Percentiles rank a stretch among this genome's conserved stretches.
Evolutionary conservation across 164 flowering plant species (phyloP).

Genomic region (Kalanchoe fedtschenkoi): DNA sequence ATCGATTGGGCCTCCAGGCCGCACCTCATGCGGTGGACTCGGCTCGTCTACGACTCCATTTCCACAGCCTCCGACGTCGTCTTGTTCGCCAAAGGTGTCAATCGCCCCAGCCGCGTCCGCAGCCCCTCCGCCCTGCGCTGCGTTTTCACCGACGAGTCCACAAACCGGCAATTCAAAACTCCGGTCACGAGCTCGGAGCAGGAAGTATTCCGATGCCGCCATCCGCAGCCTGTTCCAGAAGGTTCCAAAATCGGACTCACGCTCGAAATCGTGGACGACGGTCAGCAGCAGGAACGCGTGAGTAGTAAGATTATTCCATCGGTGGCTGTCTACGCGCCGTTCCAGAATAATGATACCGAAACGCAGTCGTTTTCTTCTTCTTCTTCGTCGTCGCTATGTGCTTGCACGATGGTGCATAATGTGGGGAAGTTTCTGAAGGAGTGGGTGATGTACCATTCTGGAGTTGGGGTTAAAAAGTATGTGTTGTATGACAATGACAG

Average conservation of each 20-base stretch:
- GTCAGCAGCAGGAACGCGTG: conserved; percentile 9
- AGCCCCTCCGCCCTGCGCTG: conserved; percentile 40
- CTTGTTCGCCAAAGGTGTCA: conserved; percentile 62
- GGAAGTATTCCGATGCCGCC: conserved; percentile 74
- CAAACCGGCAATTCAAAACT: conserved; percentile 24
- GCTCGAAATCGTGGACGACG: conserved; percentile 22
- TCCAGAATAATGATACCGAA: neutral
- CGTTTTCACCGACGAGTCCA: conserved; percentile 30
- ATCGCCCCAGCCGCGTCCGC: conserved; percentile 44
- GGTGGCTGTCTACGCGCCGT: conserved; percentile 42
- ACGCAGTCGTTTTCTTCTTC: conserved; percentile 6
- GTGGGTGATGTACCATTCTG: conserved; percentile 73
- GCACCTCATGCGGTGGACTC: conserved; percentile 42
- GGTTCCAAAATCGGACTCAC: conserved; percentile 22
- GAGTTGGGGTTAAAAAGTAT: conserved; percentile 62
- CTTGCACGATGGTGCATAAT: conserved; percentile 77
- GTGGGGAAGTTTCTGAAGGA: conserved; percentile 68
- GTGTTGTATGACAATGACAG: conserved; percentile 77
- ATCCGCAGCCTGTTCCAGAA: conserved; percentile 23
- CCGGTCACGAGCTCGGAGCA: conserved; percentile 57
- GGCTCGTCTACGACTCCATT: conserved; percentile 53
- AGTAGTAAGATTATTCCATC: conserved; percentile 24
- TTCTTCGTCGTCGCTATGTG: conserved; percentile 28
- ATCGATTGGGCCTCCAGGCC: conserved; percentile 3
- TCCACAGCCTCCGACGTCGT: conserved; percentile 68